Conservation (phyloP, 179 eudicot genomes). For the Heliamphora pulchella region DNA sequence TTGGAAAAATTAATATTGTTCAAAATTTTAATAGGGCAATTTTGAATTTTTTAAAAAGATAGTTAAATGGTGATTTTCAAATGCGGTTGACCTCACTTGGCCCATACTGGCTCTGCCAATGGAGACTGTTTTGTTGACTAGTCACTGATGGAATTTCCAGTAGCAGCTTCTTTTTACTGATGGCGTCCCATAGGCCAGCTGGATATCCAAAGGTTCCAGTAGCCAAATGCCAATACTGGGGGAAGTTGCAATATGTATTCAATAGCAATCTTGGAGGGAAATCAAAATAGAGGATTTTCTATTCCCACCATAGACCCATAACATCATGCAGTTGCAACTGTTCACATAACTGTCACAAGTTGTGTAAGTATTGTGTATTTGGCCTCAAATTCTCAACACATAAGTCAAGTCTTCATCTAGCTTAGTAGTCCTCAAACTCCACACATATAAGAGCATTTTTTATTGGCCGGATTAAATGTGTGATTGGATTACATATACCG, state of each 20-base stretch:
- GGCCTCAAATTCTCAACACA: background rate
- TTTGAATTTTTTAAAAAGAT: too few species aligned
- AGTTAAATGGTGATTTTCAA: too few species aligned
- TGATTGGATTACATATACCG: too few species aligned
- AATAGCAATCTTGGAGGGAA: background rate
- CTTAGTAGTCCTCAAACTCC: background rate
- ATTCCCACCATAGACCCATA: background rate
- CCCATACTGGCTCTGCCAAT: too few species aligned
- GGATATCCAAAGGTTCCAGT: background rate
- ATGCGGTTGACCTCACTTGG: too few species aligned
- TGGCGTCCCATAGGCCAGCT: background rate
- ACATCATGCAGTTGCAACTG: background rate
- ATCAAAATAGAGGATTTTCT: background rate
- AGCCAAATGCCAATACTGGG: background rate
- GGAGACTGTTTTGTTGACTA: too few species aligned
- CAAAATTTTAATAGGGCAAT: too few species aligned
- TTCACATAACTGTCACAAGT: background rate
- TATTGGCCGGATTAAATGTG: too few species aligned
- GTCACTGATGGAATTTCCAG: background rate
- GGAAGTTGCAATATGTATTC: background rate
- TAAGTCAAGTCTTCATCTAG: background rate
- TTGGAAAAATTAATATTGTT: too few species aligned
- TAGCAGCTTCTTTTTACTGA: slow-evolving; percentile 9
- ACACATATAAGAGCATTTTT: too few species aligned
- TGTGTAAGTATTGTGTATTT: background rate